These are phyloP conservation scores for Boletellus emodensis DNA, from an alignment of 768 basidiomycete species.

Conservation along the genomic window DNA sequence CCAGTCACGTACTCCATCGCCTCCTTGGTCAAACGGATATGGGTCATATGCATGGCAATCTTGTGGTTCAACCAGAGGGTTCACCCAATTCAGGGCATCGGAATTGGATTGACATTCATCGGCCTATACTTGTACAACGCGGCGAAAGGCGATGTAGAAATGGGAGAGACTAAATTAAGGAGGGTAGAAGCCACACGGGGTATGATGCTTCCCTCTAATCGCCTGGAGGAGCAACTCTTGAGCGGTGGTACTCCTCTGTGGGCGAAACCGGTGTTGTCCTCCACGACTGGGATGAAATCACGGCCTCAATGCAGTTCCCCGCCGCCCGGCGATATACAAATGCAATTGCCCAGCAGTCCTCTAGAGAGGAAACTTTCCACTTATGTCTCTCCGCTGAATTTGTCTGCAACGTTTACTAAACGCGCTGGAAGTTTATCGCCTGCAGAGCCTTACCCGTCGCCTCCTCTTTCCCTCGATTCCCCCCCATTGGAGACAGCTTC, in stretches of 20 bases:
- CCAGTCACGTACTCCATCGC: slow-evolving; percentile 99
- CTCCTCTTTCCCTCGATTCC: slow-evolving; percentile 35
- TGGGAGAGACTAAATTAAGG: slow-evolving; percentile 85
- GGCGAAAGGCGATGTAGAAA: slow-evolving; percentile 88
- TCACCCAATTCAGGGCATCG: slow-evolving; percentile 78
- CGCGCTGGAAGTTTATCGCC: slow-evolving; percentile 26
- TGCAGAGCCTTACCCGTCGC: slow-evolving; percentile 47
- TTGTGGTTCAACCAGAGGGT: slow-evolving; percentile 92
- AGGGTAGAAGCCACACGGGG: slow-evolving; percentile 70
- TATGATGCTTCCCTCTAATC: slow-evolving; percentile 64
- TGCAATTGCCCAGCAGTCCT: slow-evolving; percentile 3
- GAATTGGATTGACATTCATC: slow-evolving; percentile 85
- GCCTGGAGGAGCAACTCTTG: slow-evolving; percentile 53
- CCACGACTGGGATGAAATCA: slow-evolving; percentile 26
- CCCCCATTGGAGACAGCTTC: slow-evolving; percentile 13
- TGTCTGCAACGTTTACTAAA: slow-evolving; percentile 22
- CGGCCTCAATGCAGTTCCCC: slow-evolving; percentile 11
- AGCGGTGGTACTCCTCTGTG: slow-evolving; percentile 34
- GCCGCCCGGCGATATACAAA: neutral
- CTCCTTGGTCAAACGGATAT: slow-evolving; percentile 95
- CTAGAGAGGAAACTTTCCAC: slow-evolving; percentile 16
- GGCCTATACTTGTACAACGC: slow-evolving; percentile 96
- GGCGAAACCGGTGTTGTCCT: slow-evolving; percentile 7
- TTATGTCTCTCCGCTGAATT: slow-evolving; percentile 16
- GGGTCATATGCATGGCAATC: slow-evolving; percentile 96